Evolutionary conservation across 176 grass and related monocot genomes (phyloP).

Genomic region (Cymbopogon citratus): DNA sequence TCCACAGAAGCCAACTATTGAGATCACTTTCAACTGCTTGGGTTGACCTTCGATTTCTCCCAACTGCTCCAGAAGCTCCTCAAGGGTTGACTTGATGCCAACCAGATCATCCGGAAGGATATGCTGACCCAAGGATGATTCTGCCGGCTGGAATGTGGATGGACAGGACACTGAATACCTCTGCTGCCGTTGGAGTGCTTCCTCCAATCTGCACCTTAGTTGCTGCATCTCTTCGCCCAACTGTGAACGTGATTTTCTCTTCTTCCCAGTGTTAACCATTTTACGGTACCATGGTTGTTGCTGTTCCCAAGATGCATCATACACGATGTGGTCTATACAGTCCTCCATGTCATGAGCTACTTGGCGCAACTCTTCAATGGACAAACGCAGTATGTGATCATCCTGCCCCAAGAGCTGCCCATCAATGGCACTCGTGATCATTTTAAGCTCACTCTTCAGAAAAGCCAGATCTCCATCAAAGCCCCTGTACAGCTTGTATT

Average conservation of each 20-base stretch:
- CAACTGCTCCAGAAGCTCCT: neutral
- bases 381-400: neutral
- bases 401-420: neutral
- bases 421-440: neutral
- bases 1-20: constrained; percentile 19
- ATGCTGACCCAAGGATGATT: neutral
- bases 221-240: neutral
- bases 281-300: neutral
- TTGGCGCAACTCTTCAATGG: neutral
- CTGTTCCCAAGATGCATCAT: neutral
- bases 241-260: neutral
- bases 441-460: neutral
- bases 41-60: neutral
- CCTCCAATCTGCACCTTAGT: neutral
- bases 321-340: neutral
- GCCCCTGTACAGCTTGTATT: neutral
- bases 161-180: neutral
- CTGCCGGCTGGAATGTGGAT: neutral
- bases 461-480: neutral
- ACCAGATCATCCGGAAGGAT: neutral
- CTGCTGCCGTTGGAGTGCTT: neutral
- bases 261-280: neutral
- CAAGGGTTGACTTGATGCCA: neutral
- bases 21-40: constrained; percentile 21
- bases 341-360: neutral